Percentiles rank a stretch among this genome's conserved stretches.
Conservation (phyloP, 192 early-diverging fungal species). For the Coemansia aciculifera region DNA sequence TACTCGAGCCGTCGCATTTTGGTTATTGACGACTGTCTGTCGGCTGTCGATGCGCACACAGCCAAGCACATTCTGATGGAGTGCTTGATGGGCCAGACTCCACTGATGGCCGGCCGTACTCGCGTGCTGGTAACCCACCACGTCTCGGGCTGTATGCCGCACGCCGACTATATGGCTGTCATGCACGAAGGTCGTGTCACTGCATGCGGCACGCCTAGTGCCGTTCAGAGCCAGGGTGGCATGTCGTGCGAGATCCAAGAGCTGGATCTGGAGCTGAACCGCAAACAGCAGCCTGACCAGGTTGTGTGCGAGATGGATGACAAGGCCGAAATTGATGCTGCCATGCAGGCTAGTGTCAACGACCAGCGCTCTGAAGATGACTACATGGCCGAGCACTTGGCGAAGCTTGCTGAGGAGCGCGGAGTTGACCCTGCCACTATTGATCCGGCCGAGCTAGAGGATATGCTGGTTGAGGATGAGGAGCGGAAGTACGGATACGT, state of each 20-base stretch:
- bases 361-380: constrained; percentile 20
- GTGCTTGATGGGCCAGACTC: constrained; percentile 64
- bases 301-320: constrained; percentile 13
- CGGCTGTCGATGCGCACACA: constrained; percentile 97
- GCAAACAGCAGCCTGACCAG: constrained; percentile 15
- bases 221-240: constrained; percentile 52
- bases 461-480: constrained; percentile 74
- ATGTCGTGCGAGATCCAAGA: constrained; percentile 16
- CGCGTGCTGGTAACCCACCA: constrained; percentile 92
- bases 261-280: constrained; percentile 12
- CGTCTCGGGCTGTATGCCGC: constrained; percentile 66
- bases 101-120: constrained; percentile 73
- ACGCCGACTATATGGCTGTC: constrained; percentile 59
- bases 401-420: constrained; percentile 29
- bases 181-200: constrained; percentile 67
- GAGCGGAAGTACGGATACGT: constrained; percentile 76
- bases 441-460: constrained; percentile 17
- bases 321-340: background rate
- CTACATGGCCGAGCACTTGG: constrained; percentile 6
- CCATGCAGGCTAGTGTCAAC: constrained; percentile 28
- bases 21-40: constrained; percentile 87
- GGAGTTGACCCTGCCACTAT: constrained; percentile 31
- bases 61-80: constrained; percentile 80
- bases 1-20: constrained; percentile 72
- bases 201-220: constrained; percentile 55